Conservation (phyloP, 257 asterid species). For the Osmanthus fragrans region DNA sequence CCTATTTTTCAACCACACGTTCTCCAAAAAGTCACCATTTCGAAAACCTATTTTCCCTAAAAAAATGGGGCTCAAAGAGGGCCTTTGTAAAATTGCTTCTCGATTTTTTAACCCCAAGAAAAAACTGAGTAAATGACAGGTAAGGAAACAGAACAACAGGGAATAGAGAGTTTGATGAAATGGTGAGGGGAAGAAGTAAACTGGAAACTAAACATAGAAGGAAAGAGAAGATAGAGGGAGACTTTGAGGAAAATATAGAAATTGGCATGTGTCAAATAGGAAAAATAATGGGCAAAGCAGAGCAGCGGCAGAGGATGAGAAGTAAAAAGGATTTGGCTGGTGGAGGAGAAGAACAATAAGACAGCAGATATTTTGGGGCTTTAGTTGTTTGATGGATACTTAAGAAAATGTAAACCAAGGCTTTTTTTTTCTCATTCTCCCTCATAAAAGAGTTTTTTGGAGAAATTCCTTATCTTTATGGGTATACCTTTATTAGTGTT, state of each 20-base stretch:
- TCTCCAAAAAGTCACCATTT: no score
- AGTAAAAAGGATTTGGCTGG: neutral
- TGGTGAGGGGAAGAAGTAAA: neutral
- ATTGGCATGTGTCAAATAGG: neutral
- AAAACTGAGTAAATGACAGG: neutral
- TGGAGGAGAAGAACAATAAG: neutral
- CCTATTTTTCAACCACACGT: no score
- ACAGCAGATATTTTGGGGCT: neutral
- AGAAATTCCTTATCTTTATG: neutral
- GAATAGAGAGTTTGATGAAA: neutral
- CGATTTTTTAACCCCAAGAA: neutral
- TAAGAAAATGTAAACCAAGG: neutral
- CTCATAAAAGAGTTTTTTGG: neutral
- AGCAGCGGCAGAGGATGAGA: neutral
- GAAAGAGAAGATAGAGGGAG: neutral
- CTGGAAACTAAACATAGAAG: neutral
- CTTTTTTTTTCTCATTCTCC: neutral
- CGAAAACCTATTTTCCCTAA: no score
- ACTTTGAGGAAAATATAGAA: neutral
- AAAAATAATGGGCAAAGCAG: neutral
- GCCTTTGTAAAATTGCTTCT: neutral
- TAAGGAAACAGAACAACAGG: neutral
- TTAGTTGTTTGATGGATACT: neutral
- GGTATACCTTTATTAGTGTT: neutral
- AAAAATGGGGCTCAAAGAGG: no score